These are phyloP conservation scores for Phaeosphaeria sp. DNA, from an alignment of 2,329 filamentous ascomycete genomes.

Conservation along the genomic window DNA sequence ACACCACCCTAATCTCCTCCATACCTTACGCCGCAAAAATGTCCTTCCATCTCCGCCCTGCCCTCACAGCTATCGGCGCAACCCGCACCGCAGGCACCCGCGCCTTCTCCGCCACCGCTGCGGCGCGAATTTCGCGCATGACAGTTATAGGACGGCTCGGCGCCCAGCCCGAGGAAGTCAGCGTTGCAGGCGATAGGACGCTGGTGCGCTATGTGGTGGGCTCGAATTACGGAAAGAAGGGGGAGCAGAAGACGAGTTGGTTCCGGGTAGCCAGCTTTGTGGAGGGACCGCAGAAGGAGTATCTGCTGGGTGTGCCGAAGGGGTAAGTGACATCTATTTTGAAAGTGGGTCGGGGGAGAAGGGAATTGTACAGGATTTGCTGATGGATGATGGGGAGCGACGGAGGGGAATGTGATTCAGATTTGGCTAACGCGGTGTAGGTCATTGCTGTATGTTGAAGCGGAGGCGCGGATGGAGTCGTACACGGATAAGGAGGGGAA, in stretches of 20 bases:
- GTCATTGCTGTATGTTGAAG: constrained; percentile 81
- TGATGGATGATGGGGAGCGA: not conserved
- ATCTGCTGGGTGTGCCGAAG: constrained; percentile 76
- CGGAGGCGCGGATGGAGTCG: constrained; percentile 71
- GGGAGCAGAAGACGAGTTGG: constrained; percentile 82
- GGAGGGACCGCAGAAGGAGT: constrained; percentile 74
- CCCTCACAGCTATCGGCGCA: constrained; percentile 58
- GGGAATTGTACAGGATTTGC: not conserved
- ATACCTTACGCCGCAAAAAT: constrained; percentile 24
- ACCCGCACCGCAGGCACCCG: constrained; percentile 61
- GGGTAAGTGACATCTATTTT: constrained; percentile 66
- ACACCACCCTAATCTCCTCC: not conserved
- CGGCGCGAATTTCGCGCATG: constrained; percentile 75
- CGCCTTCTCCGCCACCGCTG: constrained; percentile 75
- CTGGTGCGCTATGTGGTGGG: constrained; percentile 80
- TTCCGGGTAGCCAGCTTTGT: constrained; percentile 80
- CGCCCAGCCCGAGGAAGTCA: constrained; percentile 76
- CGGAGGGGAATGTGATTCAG: not conserved
- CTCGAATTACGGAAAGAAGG: constrained; percentile 68
- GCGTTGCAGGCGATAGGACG: constrained; percentile 76
- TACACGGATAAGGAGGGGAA: constrained; percentile 73
- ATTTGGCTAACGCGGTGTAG: constrained; percentile 53
- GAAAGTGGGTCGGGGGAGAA: not conserved
- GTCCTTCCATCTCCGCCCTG: constrained; percentile 26
- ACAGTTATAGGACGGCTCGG: constrained; percentile 86